These are phyloP conservation scores for Panicum virgatum DNA, from an alignment of 202 grass and related monocot species.

Conservation along the genomic window DNA sequence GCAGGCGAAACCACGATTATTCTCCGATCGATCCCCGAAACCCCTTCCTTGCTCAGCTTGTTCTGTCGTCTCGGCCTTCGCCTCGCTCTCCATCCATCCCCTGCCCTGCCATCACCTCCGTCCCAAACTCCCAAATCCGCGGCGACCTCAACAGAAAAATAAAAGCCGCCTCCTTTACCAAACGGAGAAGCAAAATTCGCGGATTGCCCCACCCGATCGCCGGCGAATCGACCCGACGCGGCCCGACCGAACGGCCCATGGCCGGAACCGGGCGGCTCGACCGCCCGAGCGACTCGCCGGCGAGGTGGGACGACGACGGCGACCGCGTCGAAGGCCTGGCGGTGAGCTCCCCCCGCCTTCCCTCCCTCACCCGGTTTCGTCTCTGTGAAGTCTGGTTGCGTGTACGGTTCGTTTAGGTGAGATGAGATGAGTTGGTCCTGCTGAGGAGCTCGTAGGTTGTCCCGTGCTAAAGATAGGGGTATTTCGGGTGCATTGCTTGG, in stretches of 20 bases:
- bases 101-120: not conserved
- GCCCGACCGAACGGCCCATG: slow-evolving; percentile 3
- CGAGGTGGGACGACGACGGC: slow-evolving; percentile 34
- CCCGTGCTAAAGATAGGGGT: not conserved
- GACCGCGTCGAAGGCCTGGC: slow-evolving; percentile 28
- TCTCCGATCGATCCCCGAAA: not conserved
- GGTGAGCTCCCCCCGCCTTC: slow-evolving; percentile 3
- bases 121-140: slow-evolving; percentile 34
- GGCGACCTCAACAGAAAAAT: slow-evolving; percentile 1
- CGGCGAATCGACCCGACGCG: slow-evolving; percentile 7
- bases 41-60: not conserved
- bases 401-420: slow-evolving; percentile 24
- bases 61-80: not conserved
- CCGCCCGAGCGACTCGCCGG: slow-evolving; percentile 7
- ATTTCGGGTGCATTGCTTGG: slow-evolving; percentile 17
- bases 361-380: slow-evolving; percentile 13
- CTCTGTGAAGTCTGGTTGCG: slow-evolving; percentile 29
- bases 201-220: not conserved
- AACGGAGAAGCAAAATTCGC: not conserved
- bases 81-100: not conserved
- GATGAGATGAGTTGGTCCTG: not conserved
- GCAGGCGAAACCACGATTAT: not conserved
- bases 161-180: slow-evolving; percentile 9
- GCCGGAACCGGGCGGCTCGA: slow-evolving; percentile 26
- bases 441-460: slow-evolving; percentile 1